Conservation (phyloP, 257 asterid species). For the Solanum ossicruentum region DNA sequence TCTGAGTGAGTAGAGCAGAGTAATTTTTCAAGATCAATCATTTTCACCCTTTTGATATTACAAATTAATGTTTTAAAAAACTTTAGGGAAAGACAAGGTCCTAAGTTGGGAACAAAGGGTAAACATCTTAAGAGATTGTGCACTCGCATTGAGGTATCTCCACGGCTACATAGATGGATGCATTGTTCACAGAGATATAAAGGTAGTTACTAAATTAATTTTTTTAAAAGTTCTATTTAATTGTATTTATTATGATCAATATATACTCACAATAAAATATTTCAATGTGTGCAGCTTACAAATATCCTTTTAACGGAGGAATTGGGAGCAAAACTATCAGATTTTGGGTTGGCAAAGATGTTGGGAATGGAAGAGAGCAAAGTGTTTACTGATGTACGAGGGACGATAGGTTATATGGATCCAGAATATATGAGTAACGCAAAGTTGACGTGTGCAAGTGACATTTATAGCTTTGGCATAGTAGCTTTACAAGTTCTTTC, state of each 20-base stretch:
- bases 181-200: constrained; percentile 82
- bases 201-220: constrained; percentile 19
- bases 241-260: background rate
- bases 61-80: background rate
- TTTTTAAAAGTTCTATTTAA: background rate
- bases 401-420: constrained; percentile 82
- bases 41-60: background rate
- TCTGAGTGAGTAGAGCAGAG: constrained; percentile 22
- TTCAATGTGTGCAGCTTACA: constrained; percentile 34
- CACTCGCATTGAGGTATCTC: constrained; percentile 62
- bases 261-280: background rate
- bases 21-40: background rate
- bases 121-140: constrained; percentile 60
- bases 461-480: constrained; percentile 72
- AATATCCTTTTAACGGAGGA: constrained; percentile 64
- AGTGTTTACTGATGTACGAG: constrained; percentile 73
- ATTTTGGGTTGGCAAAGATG: constrained; percentile 67
- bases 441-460: constrained; percentile 73
- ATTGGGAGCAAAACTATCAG: constrained; percentile 66
- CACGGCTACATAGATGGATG: constrained; percentile 53
- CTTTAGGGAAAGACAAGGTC: constrained; percentile 44
- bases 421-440: constrained; percentile 93
- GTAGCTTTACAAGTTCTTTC: constrained; percentile 70
- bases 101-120: constrained; percentile 63
- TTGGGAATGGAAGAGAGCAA: constrained; percentile 68